Evolutionary conservation across 192 early-diverging fungal species (phyloP).

Genomic region (Mortierella antarctica): DNA sequence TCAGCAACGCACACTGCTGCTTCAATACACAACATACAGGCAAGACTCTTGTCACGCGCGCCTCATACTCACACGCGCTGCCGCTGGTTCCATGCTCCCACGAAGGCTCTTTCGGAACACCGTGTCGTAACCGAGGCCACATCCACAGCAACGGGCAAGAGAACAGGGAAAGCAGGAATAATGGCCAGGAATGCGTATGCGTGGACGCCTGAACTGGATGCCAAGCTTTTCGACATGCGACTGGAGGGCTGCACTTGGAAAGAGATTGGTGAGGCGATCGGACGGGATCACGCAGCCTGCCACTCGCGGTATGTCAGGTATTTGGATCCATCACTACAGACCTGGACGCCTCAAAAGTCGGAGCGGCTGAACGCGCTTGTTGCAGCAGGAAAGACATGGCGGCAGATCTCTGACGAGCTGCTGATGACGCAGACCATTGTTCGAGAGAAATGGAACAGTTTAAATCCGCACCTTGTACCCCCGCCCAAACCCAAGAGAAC

Average conservation of each 20-base stretch:
- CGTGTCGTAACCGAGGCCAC: not conserved
- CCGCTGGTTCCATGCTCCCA: too few species aligned
- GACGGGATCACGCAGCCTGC: conserved; percentile 1
- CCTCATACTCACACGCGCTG: too few species aligned
- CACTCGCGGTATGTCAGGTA: conserved; percentile 22
- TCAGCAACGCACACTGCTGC: too few species aligned
- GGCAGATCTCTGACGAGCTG: conserved; percentile 12
- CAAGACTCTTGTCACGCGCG: too few species aligned
- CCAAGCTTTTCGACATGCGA: conserved; percentile 29
- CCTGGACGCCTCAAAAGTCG: conserved; percentile 16
- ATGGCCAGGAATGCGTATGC: not conserved
- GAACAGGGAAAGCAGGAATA: not conserved
- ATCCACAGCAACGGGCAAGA: not conserved
- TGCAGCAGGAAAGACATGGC: conserved; percentile 16
- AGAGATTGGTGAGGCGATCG: conserved; percentile 23
- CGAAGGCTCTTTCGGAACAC: too few species aligned
- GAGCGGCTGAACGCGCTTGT: conserved; percentile 23
- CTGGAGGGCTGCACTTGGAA: conserved; percentile 41
- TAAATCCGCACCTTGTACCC: conserved; percentile 12
- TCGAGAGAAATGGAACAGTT: conserved; percentile 31
- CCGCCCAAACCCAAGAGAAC: not conserved
- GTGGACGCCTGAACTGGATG: conserved; percentile 34
- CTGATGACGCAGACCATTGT: conserved; percentile 5
- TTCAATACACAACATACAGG: too few species aligned
- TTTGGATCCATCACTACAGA: conserved; percentile 20